Evolutionary conservation across 2,329 filamentous ascomycete genomes (phyloP).

Genomic region (Penicillium sp.): DNA sequence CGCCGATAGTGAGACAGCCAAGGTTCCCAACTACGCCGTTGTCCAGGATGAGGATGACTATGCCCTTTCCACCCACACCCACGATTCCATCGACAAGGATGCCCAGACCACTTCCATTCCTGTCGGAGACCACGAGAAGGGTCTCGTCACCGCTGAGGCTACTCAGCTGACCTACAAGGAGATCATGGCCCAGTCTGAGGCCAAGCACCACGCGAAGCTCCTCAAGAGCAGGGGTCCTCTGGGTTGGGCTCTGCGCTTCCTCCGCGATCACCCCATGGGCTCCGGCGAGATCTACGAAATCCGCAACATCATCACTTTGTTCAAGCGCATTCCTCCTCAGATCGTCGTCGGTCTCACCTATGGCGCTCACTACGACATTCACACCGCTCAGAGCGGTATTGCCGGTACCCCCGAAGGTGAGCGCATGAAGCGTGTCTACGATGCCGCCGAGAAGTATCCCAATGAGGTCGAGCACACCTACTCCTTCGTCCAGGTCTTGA

Average conservation of each 20-base stretch:
- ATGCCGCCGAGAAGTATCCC: slow-evolving; percentile 61
- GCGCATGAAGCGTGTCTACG: slow-evolving; percentile 69
- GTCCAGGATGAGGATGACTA: slow-evolving; percentile 63
- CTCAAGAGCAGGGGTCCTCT: slow-evolving; percentile 63
- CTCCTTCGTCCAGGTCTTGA: slow-evolving; percentile 55
- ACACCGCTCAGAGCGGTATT: slow-evolving; percentile 70
- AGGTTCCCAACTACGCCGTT: slow-evolving; percentile 74
- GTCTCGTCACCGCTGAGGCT: slow-evolving; percentile 48
- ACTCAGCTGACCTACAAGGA: slow-evolving; percentile 60
- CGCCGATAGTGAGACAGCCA: slow-evolving; percentile 52
- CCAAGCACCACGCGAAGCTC: slow-evolving; percentile 62
- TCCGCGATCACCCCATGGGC: slow-evolving; percentile 71
- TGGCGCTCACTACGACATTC: slow-evolving; percentile 78
- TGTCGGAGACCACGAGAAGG: slow-evolving; percentile 34
- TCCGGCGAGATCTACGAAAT: slow-evolving; percentile 71
- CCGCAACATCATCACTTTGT: slow-evolving; percentile 63
- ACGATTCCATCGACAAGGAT: slow-evolving; percentile 26
- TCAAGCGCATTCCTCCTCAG: slow-evolving; percentile 68
- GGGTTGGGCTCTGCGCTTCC: slow-evolving; percentile 79
- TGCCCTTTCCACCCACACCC: slow-evolving; percentile 31
- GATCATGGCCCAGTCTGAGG: slow-evolving; percentile 57
- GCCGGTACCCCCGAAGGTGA: slow-evolving; percentile 68
- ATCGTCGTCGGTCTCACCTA: slow-evolving; percentile 65
- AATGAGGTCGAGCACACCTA: slow-evolving; percentile 67
- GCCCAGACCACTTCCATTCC: slow-evolving; percentile 19